Base-by-base conservation (phyloP, 1,284 basidiomycete species). In the Polyporus tsugae region DNA sequence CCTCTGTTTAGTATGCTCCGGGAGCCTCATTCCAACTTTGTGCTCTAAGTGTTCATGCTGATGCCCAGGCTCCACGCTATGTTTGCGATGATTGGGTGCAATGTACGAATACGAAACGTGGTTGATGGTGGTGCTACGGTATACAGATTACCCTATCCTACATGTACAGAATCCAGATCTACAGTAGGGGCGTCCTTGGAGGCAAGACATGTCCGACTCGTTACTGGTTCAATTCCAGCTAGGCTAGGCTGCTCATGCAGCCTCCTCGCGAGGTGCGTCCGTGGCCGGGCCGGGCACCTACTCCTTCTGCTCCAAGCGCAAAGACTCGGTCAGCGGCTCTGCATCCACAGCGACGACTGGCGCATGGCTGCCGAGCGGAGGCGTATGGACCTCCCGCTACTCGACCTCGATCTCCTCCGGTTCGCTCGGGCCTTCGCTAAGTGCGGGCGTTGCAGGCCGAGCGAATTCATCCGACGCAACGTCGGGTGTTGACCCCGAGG, bases 361-460 rank as follows among this genome's bases (percentile, higher is more conserved):
- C 6, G 64, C 33, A 19, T 67, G 68, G 19, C 29, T 65, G 35
- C n/a, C 41, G 1, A 52, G 67, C 35, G 68, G 65, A 2, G 72
- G 69, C 38, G 69, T 73, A 22, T 49, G 63, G 39, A 58, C 69
- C 64, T 73, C 69, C 58, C 68, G 33, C 13, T 66, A 64, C 66
- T 73, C 72, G 62, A 73, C 67, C 53, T 73, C 72, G 66, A 66
- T 73, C 65, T 70, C 71, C 52, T 65, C 69, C 29, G 53, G n/a
- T 62, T 72, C 66, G 63, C 59, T 61, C 4, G n/a, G 60, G 38
- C 64, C 68, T 33, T 67, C 65, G 42, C 59, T 66, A 19, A 73
- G 62, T 25, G 65, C 44, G 11, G 72, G 72, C 33, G 72, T 71
- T 38, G 66, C 38, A 38, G 72, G 41, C 3, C 67, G 66, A n/a